Base-by-base conservation (phyloP, 768 basidiomycete species). In the Termitomyces sp. region DNA sequence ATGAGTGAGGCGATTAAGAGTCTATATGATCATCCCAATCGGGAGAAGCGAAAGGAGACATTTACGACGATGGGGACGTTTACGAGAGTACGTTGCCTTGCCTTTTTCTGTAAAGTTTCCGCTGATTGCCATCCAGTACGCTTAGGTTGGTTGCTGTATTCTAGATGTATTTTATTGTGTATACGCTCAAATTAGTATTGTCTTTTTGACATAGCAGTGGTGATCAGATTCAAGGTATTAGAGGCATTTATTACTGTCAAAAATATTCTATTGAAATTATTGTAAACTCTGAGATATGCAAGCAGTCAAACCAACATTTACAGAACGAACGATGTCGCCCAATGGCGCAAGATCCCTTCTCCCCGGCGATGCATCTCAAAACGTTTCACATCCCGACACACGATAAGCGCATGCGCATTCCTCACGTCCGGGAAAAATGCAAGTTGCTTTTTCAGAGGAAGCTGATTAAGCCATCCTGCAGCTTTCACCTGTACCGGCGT, bases 51-150 rank as follows among this genome's bases (percentile, higher is more conserved):
- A 68, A 92, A 93, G 68, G 89, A 90, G 74, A 94, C 91, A 6
- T 95, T 94, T 65, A 93, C 93, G 82, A 95, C 93, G 1, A 90
- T 88, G 82, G 86, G 87, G 18, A 96, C 94, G 13, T 97, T 95
- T 65, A 95, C 90, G 9, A 83, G 94, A 74, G 93, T 94, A 68
- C 72, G 93, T 72, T 45, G 13, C 34, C 5, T 59, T 37, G n/a
- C 2, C 31, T 57, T 13, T 39, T 16, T 52, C 34, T 53, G 15
- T 37, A 8, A 24, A n/a, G 13, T 18, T 16, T 27, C 18, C 24
- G 30, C 53, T 60, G 30, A 58, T 55, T 7, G n/a, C 7, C 7
- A n/a, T 52, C 5, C 39, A 63, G 62, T 63, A 63, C 41, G 62
- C 62, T 7, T 63, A 59, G 44, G 41, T 9, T 27, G 44, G 41